Evolutionary conservation across 257 asterid genomes (phyloP).

Genomic region (Parsonsia alboflavescens): DNA sequence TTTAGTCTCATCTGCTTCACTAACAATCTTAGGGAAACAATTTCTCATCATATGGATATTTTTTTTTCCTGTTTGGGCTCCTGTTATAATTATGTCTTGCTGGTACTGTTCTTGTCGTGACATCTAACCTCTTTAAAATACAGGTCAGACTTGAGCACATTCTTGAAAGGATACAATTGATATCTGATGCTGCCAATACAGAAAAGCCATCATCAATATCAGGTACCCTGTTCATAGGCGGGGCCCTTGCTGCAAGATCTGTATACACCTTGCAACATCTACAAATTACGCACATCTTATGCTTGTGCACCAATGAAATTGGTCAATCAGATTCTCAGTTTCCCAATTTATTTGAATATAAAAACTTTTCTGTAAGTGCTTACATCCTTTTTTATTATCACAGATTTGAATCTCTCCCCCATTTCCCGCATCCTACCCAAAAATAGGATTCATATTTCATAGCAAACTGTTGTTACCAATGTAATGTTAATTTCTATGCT

Average conservation of each 20-base stretch:
- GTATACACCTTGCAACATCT: constrained; percentile 79
- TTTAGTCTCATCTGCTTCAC: neutral
- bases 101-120: neutral
- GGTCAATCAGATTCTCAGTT: constrained; percentile 97
- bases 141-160: constrained; percentile 99
- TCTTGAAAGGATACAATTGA: constrained; percentile 79
- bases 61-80: constrained; percentile 5
- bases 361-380: constrained; percentile 76
- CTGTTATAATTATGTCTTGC: neutral
- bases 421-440: neutral
- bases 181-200: constrained; percentile 92
- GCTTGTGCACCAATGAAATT: constrained; percentile 92
- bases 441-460: neutral
- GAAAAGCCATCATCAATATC: constrained; percentile 77
- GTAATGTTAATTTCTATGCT: neutral
- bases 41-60: constrained; percentile 2
- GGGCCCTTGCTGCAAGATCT: constrained; percentile 97
- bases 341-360: constrained; percentile 73
- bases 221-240: constrained; percentile 67
- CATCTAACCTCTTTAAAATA: constrained; percentile 13
- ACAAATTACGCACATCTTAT: constrained; percentile 81
- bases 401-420: neutral
- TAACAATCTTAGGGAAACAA: neutral
- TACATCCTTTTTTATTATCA: neutral
- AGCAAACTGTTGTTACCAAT: neutral